Evolutionary conservation across 352 stramenopile species (phyloP).

Genomic region (Pythium rhizo-oryzae): DNA sequence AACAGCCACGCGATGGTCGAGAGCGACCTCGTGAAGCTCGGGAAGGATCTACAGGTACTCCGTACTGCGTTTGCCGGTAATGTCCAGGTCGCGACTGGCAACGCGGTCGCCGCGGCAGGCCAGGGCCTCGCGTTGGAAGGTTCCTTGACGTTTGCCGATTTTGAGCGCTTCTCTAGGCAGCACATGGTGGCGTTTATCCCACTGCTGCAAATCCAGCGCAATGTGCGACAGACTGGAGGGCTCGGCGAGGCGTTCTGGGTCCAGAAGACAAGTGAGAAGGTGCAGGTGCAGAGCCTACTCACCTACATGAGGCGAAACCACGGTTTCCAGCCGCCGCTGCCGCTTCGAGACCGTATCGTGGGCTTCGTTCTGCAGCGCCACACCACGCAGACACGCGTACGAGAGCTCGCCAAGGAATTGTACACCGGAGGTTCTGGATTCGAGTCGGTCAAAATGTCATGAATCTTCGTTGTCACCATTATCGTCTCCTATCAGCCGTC

Average conservation of each 20-base stretch:
- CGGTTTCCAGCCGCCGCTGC: conserved; percentile 38
- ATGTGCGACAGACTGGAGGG: conserved; percentile 29
- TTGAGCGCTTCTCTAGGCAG: conserved; percentile 49
- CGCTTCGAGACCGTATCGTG: conserved; percentile 40
- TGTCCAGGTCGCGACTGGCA: conserved; percentile 44
- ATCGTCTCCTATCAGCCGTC: conserved; percentile 28
- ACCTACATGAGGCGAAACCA: conserved; percentile 43
- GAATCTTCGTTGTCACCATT: background rate
- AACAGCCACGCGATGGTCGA: conserved; percentile 28
- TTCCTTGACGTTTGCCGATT: conserved; percentile 49
- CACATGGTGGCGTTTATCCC: conserved; percentile 59
- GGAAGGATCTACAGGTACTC: conserved; percentile 45
- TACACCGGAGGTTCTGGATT: conserved; percentile 31
- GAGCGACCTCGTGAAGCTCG: conserved; percentile 43
- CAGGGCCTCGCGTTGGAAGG: conserved; percentile 9
- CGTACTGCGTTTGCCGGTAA: conserved; percentile 48
- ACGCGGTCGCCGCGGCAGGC: conserved; percentile 31
- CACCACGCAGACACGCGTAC: conserved; percentile 34
- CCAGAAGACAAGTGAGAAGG: conserved; percentile 47
- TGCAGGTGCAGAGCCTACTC: conserved; percentile 37
- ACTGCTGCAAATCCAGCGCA: conserved; percentile 53
- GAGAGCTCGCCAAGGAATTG: conserved; percentile 39
- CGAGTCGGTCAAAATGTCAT: background rate
- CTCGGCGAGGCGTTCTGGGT: conserved; percentile 57
- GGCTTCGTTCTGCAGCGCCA: conserved; percentile 34